phyloP scores from a whole-genome alignment of 495 filamentous ascomycete species.

The Talaromyces ruber region DNA sequence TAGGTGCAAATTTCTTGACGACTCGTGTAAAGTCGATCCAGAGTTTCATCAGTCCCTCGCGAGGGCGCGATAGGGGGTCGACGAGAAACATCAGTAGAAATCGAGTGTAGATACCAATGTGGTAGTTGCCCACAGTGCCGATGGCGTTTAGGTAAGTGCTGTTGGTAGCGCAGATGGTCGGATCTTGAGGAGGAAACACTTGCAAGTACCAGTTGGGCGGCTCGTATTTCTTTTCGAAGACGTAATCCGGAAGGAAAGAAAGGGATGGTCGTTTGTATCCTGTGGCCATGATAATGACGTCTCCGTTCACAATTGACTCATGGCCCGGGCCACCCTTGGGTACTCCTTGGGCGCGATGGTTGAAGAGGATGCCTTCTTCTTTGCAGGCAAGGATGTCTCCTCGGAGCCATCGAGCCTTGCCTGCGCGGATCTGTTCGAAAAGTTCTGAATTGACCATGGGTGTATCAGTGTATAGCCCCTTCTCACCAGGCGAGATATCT shows the following conservation, averaged over 20 bases:
- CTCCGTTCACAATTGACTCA: conserved; percentile 53
- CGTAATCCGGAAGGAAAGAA: conserved; percentile 60
- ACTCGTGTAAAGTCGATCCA: conserved; percentile 83
- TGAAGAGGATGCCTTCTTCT: conserved; percentile 59
- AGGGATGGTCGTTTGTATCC: conserved; percentile 69
- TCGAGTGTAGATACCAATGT: conserved; percentile 82
- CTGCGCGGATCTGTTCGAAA: conserved; percentile 65
- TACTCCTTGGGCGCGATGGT: conserved; percentile 60
- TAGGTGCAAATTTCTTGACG: conserved; percentile 60
- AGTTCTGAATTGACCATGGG: conserved; percentile 83
- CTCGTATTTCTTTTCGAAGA: conserved; percentile 60
- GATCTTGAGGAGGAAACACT: conserved; percentile 58
- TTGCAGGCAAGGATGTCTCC: conserved; percentile 66
- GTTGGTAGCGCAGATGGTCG: conserved; percentile 68
- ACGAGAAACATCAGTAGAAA: conserved; percentile 80
- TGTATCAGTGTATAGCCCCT: conserved; percentile 71
- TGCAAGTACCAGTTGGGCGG: conserved; percentile 86
- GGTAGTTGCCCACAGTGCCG: conserved; percentile 72
- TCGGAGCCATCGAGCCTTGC: conserved; percentile 70
- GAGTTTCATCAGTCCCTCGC: conserved; percentile 63
- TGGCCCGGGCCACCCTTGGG: conserved; percentile 63
- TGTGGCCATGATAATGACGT: conserved; percentile 78
- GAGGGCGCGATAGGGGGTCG: conserved; percentile 66
- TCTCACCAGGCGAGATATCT: conserved; percentile 59
- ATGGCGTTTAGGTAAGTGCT: conserved; percentile 79